phyloP scores from a whole-genome alignment of 768 basidiomycete species.

The Clathrus columnatus region DNA sequence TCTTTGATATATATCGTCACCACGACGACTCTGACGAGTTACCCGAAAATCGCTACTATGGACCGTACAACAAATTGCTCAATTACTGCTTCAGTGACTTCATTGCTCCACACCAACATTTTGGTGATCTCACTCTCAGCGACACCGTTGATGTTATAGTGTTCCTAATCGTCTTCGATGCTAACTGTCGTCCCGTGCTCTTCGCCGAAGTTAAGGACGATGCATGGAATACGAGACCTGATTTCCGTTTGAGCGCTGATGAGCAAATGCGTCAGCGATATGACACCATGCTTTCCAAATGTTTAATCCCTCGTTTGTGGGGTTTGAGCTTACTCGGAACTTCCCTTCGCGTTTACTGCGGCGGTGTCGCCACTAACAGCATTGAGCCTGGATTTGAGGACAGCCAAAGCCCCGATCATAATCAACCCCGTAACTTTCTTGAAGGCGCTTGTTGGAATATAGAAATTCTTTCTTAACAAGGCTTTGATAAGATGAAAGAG shows the following conservation, averaged over 20 bases:
- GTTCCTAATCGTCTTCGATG: slow-evolving; percentile 25
- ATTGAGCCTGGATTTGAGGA: slow-evolving; percentile 19
- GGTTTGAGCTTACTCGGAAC: slow-evolving; percentile 30
- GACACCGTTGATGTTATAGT: slow-evolving; percentile 22
- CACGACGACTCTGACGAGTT: slow-evolving; percentile 5
- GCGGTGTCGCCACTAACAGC: slow-evolving; percentile 19
- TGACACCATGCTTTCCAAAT: slow-evolving; percentile 22
- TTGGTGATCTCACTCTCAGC: slow-evolving; percentile 15
- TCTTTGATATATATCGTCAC: slow-evolving; percentile 22
- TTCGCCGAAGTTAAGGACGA: slow-evolving; percentile 27
- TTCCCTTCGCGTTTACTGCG: slow-evolving; percentile 30
- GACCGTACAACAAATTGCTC: slow-evolving; percentile 31
- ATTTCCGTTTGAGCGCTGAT: slow-evolving; percentile 25
- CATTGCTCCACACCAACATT: slow-evolving; percentile 24
- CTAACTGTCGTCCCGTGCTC: slow-evolving; percentile 24
- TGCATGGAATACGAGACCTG: slow-evolving; percentile 19
- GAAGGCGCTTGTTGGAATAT: slow-evolving; percentile 27
- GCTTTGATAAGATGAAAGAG: slow-evolving; percentile 26
- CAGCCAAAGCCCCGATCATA: slow-evolving; percentile 15
- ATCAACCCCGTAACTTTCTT: slow-evolving; percentile 19
- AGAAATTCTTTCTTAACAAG: slow-evolving; percentile 26
- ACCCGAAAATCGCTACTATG: slow-evolving; percentile 28
- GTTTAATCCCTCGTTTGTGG: slow-evolving; percentile 24
- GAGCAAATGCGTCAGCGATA: slow-evolving; percentile 24
- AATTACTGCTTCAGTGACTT: slow-evolving; percentile 26